Evolutionary conservation across 2,329 filamentous ascomycete genomes (phyloP).

Genomic region (Fusarium coicis): DNA sequence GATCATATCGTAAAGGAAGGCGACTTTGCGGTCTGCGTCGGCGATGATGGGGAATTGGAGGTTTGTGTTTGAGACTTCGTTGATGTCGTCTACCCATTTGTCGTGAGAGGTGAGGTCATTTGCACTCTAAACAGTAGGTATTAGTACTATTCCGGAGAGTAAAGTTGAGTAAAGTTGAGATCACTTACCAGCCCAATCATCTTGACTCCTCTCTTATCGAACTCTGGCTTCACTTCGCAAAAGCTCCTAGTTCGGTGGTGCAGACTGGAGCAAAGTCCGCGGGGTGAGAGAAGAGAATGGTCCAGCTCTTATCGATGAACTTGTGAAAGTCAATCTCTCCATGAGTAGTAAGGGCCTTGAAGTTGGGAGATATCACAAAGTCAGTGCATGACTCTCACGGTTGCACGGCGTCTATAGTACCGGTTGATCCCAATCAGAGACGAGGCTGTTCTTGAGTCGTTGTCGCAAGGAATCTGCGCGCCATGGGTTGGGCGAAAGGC

Average conservation of each 20-base stretch:
- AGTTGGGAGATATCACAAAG: background rate
- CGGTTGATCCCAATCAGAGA: background rate
- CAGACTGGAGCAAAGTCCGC: slow-evolving; percentile 7
- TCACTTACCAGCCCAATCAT: background rate
- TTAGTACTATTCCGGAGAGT: no score
- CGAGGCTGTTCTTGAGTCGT: background rate
- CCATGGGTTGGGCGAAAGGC: background rate
- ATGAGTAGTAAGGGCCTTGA: background rate
- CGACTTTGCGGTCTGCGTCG: slow-evolving; percentile 14
- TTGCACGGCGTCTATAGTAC: background rate
- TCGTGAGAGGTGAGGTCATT: slow-evolving; percentile 11
- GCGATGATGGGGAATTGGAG: slow-evolving; percentile 19
- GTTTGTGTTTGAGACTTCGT: slow-evolving; percentile 14
- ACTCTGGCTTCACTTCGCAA: background rate
- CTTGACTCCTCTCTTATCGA: background rate
- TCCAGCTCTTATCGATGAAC: background rate
- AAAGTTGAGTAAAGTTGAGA: no score
- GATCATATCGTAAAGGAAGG: slow-evolving; percentile 53
- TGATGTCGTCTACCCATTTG: slow-evolving; percentile 19
- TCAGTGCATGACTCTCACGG: background rate
- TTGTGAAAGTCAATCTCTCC: slow-evolving; percentile 12
- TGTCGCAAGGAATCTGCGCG: background rate
- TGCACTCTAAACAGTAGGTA: background rate
- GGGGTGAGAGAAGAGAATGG: background rate
- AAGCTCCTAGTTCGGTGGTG: background rate